These are phyloP conservation scores for Haberlea rhodopensis DNA, from an alignment of 257 asterid genomes.

Conservation along the genomic window DNA sequence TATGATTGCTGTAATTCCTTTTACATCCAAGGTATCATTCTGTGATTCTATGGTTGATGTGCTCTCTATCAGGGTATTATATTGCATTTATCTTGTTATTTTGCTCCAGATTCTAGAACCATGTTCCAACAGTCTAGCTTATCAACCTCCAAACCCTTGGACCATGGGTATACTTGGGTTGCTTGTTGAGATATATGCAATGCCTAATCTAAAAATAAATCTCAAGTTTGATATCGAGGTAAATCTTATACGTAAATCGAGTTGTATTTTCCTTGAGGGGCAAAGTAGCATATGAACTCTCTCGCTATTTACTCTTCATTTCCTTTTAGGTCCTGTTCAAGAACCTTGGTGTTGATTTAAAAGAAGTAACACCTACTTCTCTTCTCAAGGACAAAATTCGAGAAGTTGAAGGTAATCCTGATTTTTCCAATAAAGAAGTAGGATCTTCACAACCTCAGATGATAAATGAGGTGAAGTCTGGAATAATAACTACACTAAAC, in stretches of 20 bases:
- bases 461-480: constrained; percentile 64
- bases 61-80: neutral
- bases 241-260: constrained; percentile 16
- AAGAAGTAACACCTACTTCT: constrained; percentile 80
- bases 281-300: constrained; percentile 2
- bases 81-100: constrained; percentile 15
- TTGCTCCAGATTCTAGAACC: constrained; percentile 77
- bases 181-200: constrained; percentile 88
- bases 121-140: constrained; percentile 87
- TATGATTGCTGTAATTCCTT: constrained; percentile 98
- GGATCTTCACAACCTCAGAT: constrained; percentile 69
- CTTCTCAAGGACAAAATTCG: constrained; percentile 79
- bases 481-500: constrained; percentile 56
- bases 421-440: constrained; percentile 86
- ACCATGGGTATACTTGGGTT: constrained; percentile 96
- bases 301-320: constrained; percentile 19
- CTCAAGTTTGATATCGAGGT: constrained; percentile 99
- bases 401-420: constrained; percentile 95
- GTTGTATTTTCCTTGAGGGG: neutral
- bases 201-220: constrained; percentile 97
- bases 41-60: constrained; percentile 21
- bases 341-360: constrained; percentile 83
- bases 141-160: constrained; percentile 99
- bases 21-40: constrained; percentile 80
- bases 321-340: constrained; percentile 81